Percentiles rank a stretch among this genome's conserved stretches.
These are phyloP conservation scores for Plantago ovata DNA, from an alignment of 257 asterid genomes.

Conservation along the genomic window DNA sequence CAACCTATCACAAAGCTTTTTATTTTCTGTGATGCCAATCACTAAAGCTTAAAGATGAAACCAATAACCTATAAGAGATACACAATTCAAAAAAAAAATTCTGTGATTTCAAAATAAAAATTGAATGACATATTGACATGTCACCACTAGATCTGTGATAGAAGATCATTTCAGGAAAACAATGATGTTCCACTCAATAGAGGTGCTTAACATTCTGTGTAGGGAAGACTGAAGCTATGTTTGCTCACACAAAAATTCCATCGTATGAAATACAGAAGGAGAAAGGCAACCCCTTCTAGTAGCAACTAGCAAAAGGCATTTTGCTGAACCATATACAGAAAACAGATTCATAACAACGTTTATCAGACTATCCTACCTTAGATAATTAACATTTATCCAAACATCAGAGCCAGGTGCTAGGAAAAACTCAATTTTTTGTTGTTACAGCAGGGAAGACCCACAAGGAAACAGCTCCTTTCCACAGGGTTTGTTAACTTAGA, in stretches of 20 bases:
- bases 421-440: background rate
- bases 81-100: background rate
- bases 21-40: background rate
- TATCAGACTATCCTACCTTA: background rate
- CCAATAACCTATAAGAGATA: background rate
- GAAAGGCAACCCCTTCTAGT: background rate
- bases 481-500: background rate
- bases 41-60: background rate
- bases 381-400: background rate
- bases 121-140: background rate
- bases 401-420: background rate
- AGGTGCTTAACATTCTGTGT: background rate
- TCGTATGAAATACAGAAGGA: background rate
- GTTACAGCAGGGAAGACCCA: background rate
- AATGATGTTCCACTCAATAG: background rate
- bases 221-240: background rate
- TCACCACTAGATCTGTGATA: background rate
- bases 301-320: background rate
- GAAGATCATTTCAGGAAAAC: background rate
- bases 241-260: background rate
- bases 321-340: background rate
- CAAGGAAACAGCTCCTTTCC: background rate
- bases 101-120: background rate
- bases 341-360: background rate
- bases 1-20: background rate